Percentiles rank a stretch among this genome's conserved stretches.
Evolutionary conservation across 2,329 filamentous ascomycete genomes (phyloP).

Genomic region (Coleophoma cylindrospora): DNA sequence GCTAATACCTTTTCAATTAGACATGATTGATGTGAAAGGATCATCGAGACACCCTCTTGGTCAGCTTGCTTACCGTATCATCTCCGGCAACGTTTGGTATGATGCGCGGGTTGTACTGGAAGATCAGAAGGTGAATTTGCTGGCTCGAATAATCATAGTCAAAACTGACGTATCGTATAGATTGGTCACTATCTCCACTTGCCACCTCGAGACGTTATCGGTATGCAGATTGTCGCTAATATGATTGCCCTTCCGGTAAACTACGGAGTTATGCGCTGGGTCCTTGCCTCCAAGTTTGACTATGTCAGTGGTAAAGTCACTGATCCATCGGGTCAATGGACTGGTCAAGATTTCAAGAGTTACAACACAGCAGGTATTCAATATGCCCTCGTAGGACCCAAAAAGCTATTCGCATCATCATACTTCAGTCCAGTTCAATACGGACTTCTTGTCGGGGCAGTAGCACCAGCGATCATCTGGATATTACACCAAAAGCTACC

Average conservation of each 20-base stretch:
- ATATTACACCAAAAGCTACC: neutral
- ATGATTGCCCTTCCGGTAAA: neutral
- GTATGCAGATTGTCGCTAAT: neutral
- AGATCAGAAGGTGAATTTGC: neutral
- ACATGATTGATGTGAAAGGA: neutral
- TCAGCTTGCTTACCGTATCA: neutral
- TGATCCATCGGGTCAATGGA: neutral
- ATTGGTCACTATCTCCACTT: neutral
- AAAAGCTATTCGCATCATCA: neutral
- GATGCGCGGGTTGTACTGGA: neutral
- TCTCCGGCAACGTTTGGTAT: neutral
- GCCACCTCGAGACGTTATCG: neutral
- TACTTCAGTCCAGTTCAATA: neutral
- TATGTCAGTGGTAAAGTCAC: neutral
- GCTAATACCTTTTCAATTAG: neutral
- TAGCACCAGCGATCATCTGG: neutral
- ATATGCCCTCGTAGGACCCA: neutral
- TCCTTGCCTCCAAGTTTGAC: neutral
- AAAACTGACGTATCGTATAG: neutral
- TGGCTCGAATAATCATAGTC: neutral
- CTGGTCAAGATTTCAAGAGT: neutral
- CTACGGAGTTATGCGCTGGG: constrained; percentile 1
- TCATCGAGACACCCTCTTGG: neutral
- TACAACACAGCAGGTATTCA: neutral
- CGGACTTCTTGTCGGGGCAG: neutral